Evolutionary conservation across 805 yeast genomes (phyloP).

Genomic region (Cyberlindnera mrakii): DNA sequence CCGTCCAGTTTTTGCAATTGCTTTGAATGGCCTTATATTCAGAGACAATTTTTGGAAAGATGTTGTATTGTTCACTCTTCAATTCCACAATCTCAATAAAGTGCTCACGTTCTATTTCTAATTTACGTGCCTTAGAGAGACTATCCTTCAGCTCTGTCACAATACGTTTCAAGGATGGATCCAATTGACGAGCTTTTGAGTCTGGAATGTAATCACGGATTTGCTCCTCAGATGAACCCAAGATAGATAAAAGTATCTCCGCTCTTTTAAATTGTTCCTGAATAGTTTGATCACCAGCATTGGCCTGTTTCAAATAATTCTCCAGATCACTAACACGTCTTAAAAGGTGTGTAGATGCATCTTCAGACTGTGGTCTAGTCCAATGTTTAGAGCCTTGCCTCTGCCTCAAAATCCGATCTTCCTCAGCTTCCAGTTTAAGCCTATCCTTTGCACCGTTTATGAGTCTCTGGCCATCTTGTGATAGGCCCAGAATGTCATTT

Average conservation of each 20-base stretch:
- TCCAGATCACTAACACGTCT: conserved; percentile 39
- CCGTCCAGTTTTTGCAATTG: conserved; percentile 10
- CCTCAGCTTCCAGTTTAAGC: conserved; percentile 44
- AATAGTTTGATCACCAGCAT: conserved; percentile 53
- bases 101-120: conserved; percentile 33
- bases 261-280: conserved; percentile 41
- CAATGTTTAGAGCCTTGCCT: conserved; percentile 50
- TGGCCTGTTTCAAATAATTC: conserved; percentile 49
- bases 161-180: conserved; percentile 30
- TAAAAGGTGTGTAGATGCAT: conserved; percentile 35
- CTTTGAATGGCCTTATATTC: conserved; percentile 32
- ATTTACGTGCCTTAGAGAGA: conserved; percentile 26
- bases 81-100: conserved; percentile 37
- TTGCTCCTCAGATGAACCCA: conserved; percentile 30
- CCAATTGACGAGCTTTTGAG: conserved; percentile 24
- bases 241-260: conserved; percentile 37
- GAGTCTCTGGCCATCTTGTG: conserved; percentile 34
- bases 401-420: conserved; percentile 46
- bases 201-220: conserved; percentile 26
- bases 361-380: conserved; percentile 43
- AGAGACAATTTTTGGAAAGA: conserved; percentile 47
- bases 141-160: conserved; percentile 29
- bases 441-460: conserved; percentile 41
- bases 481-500: conserved; percentile 38
- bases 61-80: conserved; percentile 39